Conservation (phyloP, 139 green algal genomes). For the Zygnema cylindricum region DNA sequence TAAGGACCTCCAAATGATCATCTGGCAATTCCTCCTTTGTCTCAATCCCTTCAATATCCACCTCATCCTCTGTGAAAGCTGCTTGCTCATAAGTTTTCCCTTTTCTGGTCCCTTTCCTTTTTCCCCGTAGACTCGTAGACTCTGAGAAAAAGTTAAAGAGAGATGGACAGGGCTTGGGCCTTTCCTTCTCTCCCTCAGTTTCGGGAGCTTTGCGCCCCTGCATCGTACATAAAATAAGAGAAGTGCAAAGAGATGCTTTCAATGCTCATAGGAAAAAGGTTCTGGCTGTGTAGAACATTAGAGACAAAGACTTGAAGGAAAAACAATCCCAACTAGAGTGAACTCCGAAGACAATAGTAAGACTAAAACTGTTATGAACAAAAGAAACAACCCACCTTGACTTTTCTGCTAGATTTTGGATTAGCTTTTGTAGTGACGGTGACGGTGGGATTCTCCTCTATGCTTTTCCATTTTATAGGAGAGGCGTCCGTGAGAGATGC, state of each 20-base stretch:
- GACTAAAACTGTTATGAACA: too few species aligned
- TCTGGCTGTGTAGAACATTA: too few species aligned
- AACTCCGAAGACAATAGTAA: too few species aligned
- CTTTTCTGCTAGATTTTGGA: neutral
- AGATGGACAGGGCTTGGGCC: slow-evolving; percentile 7
- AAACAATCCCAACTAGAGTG: too few species aligned
- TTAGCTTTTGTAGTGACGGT: neutral
- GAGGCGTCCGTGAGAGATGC: neutral
- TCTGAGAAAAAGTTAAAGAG: slow-evolving; percentile 21
- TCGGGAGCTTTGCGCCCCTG: slow-evolving; percentile 11
- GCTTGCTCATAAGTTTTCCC: neutral
- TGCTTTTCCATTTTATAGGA: slow-evolving; percentile 4
- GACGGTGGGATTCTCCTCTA: neutral
- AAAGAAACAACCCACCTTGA: too few species aligned
- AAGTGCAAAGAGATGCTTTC: too few species aligned
- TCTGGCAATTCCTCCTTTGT: neutral
- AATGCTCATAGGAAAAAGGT: too few species aligned
- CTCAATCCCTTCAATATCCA: neutral
- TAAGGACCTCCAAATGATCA: slow-evolving; percentile 25
- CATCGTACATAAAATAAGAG: neutral
- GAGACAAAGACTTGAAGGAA: too few species aligned
- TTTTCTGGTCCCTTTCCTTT: neutral
- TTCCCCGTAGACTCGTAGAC: neutral
- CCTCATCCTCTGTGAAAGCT: neutral
- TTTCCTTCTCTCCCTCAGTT: neutral